A percentile compares a stretch with the other conserved stretches of the same genome.
phyloP scores from a whole-genome alignment of 108 stramenopile genomes.

The Pelagomonas calceolata region DNA sequence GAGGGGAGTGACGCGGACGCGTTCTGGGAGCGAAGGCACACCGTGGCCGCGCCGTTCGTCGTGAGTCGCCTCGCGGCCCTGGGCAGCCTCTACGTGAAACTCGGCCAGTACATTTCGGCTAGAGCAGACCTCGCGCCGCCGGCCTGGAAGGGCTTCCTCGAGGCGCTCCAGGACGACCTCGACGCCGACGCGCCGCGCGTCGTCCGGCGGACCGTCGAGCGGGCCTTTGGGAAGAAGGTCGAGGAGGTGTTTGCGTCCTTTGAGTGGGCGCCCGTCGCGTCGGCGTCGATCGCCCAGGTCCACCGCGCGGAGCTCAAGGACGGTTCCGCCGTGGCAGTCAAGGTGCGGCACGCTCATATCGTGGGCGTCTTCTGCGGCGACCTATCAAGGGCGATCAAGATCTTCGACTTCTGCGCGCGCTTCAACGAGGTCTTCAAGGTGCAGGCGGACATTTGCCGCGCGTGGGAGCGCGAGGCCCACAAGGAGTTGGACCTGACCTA shows the following conservation, averaged over 20 bases:
- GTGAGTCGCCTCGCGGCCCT: neutral
- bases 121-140: neutral
- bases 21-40: neutral
- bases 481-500: neutral
- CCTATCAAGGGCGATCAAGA: neutral
- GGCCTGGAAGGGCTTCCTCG: neutral
- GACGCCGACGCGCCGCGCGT: neutral
- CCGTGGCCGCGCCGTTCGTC: neutral
- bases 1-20: neutral
- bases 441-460: neutral
- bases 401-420: neutral
- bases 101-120: neutral
- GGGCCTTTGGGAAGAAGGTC: neutral
- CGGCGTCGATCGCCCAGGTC: conserved; percentile 2
- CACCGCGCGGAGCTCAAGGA: neutral
- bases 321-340: neutral
- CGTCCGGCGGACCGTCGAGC: neutral
- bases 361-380: neutral
- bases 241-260: neutral
- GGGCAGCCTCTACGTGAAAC: neutral
- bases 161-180: neutral
- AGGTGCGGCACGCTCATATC: neutral
- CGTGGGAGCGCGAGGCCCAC: neutral
- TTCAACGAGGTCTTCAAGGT: neutral
- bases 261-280: neutral